phyloP scores from a whole-genome alignment of 805 yeast species.

The Metschnikowia picachoensis region DNA sequence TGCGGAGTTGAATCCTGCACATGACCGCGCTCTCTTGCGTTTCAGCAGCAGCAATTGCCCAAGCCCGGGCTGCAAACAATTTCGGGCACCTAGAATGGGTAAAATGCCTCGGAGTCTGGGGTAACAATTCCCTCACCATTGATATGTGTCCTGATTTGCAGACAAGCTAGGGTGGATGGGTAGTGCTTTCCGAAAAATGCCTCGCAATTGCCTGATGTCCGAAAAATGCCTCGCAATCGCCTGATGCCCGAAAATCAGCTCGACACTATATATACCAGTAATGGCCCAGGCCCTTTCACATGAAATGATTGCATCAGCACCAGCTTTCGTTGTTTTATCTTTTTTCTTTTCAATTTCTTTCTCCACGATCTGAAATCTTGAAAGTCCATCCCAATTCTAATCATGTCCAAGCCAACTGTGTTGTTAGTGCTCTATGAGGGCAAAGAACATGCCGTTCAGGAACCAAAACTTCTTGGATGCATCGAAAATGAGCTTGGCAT shows the following conservation, averaged over 20 bases:
- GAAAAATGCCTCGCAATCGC: background rate
- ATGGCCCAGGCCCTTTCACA: too few relatives aligned
- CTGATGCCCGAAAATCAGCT: background rate
- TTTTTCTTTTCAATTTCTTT: background rate
- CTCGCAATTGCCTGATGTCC: background rate
- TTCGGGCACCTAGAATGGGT: background rate
- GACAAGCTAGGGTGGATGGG: too few relatives aligned
- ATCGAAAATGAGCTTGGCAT: conserved; percentile 76
- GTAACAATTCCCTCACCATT: background rate
- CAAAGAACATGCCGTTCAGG: conserved; percentile 55
- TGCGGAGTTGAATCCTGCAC: conserved; percentile 1
- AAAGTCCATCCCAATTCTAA: background rate
- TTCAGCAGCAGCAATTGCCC: conserved; percentile 3
- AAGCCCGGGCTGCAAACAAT: conserved; percentile 4
- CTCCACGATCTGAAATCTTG: background rate
- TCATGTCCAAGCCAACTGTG: conserved; percentile 31
- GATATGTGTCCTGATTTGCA: too few relatives aligned
- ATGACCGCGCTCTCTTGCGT: background rate
- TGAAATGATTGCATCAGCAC: too few relatives aligned
- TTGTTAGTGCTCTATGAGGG: conserved; percentile 59
- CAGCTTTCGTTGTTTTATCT: too few relatives aligned
- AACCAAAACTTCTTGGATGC: conserved; percentile 61
- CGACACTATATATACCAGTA: too few relatives aligned
- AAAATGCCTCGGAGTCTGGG: conserved; percentile 2
- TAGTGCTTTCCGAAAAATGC: background rate